Percentiles rank a stretch among this genome's conserved stretches.
phyloP scores from a whole-genome alignment of 1,139 yeast species.

The Candida dubliniensis region DNA sequence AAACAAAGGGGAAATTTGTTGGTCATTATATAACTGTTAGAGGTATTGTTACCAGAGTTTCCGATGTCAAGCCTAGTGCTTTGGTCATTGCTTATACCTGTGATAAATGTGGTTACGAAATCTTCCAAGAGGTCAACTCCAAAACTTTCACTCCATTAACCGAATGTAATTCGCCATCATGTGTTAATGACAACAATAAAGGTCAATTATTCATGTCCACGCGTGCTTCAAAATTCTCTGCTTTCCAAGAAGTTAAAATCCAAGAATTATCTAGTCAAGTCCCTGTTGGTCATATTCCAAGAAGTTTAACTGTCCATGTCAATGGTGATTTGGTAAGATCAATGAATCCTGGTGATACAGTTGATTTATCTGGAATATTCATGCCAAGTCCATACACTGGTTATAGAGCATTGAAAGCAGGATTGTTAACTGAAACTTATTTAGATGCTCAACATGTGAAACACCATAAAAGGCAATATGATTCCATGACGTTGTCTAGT shows the following conservation, averaged over 20 bases:
- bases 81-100: conserved; percentile 94
- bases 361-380: conserved; percentile 88
- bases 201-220: conserved; percentile 93
- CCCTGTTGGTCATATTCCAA: conserved; percentile 96
- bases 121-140: conserved; percentile 90
- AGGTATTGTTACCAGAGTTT: conserved; percentile 93
- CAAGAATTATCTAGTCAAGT: conserved; percentile 97
- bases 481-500: conserved; percentile 57
- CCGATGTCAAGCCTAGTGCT: conserved; percentile 93
- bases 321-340: conserved; percentile 88
- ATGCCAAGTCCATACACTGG: conserved; percentile 97
- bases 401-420: conserved; percentile 87
- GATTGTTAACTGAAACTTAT: conserved; percentile 90
- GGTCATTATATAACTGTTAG: conserved; percentile 88
- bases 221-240: conserved; percentile 90
- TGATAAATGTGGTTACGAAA: conserved; percentile 95
- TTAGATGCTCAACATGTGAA: conserved; percentile 82
- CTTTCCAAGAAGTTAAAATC: conserved; percentile 92
- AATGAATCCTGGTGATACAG: conserved; percentile 92
- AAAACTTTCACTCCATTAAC: conserved; percentile 80
- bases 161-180: conserved; percentile 83
- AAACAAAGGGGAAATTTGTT: conserved; percentile 77
- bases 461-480: conserved; percentile 90
- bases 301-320: conserved; percentile 79
- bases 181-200: conserved; percentile 74